Percentiles rank a stretch among this genome's conserved stretches.
Conservation (phyloP, 2,329 filamentous ascomycete genomes). For the Colletotrichum tanaceti region DNA sequence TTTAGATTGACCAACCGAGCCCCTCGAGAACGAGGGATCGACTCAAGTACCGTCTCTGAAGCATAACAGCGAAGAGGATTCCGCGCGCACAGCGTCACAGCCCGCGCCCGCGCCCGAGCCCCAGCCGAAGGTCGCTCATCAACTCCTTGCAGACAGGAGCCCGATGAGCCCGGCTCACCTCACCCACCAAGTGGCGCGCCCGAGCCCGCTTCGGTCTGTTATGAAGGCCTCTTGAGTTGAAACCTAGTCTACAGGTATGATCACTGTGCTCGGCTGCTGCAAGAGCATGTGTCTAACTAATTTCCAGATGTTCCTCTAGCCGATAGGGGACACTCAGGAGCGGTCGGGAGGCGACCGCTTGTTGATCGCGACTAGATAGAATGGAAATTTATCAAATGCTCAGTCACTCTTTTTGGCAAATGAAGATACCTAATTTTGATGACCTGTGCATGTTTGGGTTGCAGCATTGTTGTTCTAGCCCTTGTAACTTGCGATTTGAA, state of each 20-base stretch:
- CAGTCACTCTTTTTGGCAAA: constrained; percentile 21
- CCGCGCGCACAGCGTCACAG: constrained; percentile 44
- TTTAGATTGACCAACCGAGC: constrained; percentile 87
- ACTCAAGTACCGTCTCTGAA: constrained; percentile 67
- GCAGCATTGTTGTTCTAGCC: too few species aligned
- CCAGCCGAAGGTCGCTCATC: constrained; percentile 54
- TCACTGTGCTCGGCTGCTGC: not conserved
- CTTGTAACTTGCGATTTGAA: not conserved
- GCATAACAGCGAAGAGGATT: constrained; percentile 48
- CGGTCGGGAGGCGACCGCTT: constrained; percentile 38
- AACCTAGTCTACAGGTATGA: constrained; percentile 42
- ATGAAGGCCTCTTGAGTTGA: constrained; percentile 70
- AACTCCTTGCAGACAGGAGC: constrained; percentile 60
- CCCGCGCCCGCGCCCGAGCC: constrained; percentile 56
- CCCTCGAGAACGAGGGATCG: constrained; percentile 90
- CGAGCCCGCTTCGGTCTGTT: constrained; percentile 76
- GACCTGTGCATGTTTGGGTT: too few species aligned
- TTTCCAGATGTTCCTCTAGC: constrained; percentile 29
- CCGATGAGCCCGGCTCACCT: constrained; percentile 57
- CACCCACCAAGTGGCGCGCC: constrained; percentile 65
- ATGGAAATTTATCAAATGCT: constrained; percentile 38
- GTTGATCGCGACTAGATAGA: constrained; percentile 39
- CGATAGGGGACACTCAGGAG: constrained; percentile 36
- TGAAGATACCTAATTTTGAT: not conserved
- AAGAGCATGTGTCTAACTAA: not conserved